These are phyloP conservation scores for Talaromyces funiculosus DNA, from an alignment of 2,329 filamentous ascomycete genomes.

Conservation along the genomic window DNA sequence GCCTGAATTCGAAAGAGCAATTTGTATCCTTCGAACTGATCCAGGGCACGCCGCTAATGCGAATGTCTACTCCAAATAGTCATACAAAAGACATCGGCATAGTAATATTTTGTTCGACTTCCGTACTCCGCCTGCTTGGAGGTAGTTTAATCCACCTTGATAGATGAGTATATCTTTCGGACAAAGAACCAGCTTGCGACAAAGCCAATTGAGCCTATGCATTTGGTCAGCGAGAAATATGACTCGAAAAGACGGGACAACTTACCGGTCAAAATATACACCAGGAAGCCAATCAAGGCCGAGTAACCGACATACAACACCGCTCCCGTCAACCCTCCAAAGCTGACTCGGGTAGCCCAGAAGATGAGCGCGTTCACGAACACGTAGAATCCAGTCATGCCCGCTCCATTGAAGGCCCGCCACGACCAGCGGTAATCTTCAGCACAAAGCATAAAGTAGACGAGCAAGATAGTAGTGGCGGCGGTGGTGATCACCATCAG, in stretches of 20 bases:
- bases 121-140: neutral
- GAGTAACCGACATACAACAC: slow-evolving; percentile 94
- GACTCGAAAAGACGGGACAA: slow-evolving; percentile 16
- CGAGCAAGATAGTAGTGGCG: slow-evolving; percentile 84
- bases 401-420: slow-evolving; percentile 86
- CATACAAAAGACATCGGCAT: slow-evolving; percentile 7
- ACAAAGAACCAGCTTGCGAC: slow-evolving; percentile 93
- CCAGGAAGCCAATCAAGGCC: slow-evolving; percentile 77
- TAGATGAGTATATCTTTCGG: slow-evolving; percentile 89
- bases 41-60: neutral
- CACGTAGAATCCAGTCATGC: slow-evolving; percentile 85
- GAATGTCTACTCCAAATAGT: neutral
- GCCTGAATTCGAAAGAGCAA: no score
- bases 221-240: neutral
- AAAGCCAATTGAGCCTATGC: slow-evolving; percentile 83
- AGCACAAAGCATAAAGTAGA: slow-evolving; percentile 91
- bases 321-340: slow-evolving; percentile 76
- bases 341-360: slow-evolving; percentile 79
- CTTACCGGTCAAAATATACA: slow-evolving; percentile 91
- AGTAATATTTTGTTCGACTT: neutral
- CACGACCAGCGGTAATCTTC: slow-evolving; percentile 99
- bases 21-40: neutral
- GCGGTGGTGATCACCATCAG: slow-evolving; percentile 96
- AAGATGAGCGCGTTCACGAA: slow-evolving; percentile 89
- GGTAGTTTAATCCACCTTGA: slow-evolving; percentile 80